Evolutionary conservation across 192 early-diverging fungal species (phyloP), one percentile per base, ranked within the genome.

Genomic region (Coemansia biformis): DNA sequence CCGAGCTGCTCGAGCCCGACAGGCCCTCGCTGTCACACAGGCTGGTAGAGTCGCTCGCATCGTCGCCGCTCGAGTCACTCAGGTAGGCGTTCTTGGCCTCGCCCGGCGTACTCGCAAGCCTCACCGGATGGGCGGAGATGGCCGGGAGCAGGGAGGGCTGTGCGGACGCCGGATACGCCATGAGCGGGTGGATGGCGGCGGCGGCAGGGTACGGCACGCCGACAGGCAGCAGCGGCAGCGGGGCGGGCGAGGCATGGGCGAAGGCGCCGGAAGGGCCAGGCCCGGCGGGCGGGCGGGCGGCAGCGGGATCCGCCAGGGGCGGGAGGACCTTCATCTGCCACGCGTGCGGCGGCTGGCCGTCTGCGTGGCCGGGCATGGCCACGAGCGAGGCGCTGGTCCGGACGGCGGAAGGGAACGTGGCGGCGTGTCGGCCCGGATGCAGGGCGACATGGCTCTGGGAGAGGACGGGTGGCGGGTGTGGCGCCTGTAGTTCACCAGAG

Each of bases 81-180:
- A 62, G 30, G 42, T 73, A 73, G n/a, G 58, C 54, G 38, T 73
- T 73, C 46, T 40, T 61, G 39, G 33, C 18, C 24, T 24, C 56
- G 17, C 57, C 46, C 5, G 58, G 46, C 1, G 19, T 42, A 29
- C 42, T 56, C 2, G 69, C 69, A 26, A 73, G 54, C 39, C 60
- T 65, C n/a, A 73, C 69, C 9, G 69, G 69, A 13, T 66, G 63
- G 2, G 63, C 31, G n/a, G 37, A 28, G 22, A 26, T 26, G 6
- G 24, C 6, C 24, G 24, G 24, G 3, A 26, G 24, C 3, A 6
- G 3, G 2, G 24, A 6, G 24, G 24, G 2, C 6, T 6, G 2
- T 26, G 2, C 24, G 24, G 24, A 6, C 24, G 24, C 2, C 24
- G 6, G 3, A 5, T 2, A 6, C 24, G 24, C 2, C 24, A 6